phyloP scores from a whole-genome alignment of 1,284 basidiomycete genomes.

The Irpex rosettiformis region DNA sequence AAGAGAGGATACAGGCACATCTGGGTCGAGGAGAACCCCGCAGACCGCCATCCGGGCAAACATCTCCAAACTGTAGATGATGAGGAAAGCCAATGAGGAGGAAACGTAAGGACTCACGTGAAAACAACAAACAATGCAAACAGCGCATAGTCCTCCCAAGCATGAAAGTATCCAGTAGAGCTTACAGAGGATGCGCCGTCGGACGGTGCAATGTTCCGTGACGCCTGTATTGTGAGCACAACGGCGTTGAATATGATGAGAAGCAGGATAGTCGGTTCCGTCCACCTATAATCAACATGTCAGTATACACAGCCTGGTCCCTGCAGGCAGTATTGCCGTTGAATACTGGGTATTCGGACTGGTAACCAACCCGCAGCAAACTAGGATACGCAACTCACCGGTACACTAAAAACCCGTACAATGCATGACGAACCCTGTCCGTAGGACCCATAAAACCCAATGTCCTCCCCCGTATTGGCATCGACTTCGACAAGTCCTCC shows the following conservation, averaged over 20 bases:
- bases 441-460: constrained; percentile 75
- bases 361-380: too few species aligned
- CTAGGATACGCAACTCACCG: constrained; percentile 46
- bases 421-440: constrained; percentile 56
- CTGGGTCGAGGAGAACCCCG: constrained; percentile 89
- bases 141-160: constrained; percentile 85
- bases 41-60: constrained; percentile 89
- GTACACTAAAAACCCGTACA: constrained; percentile 69
- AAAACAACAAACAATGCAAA: constrained; percentile 85
- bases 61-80: constrained; percentile 67
- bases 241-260: constrained; percentile 86
- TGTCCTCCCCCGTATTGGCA: constrained; percentile 76
- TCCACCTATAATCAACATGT: constrained; percentile 55
- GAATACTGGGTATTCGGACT: too few species aligned
- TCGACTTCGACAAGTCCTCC: constrained; percentile 41
- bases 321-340: background rate
- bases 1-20: constrained; percentile 55
- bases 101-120: constrained; percentile 56
- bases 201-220: constrained; percentile 47
- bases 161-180: constrained; percentile 73
- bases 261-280: constrained; percentile 82
- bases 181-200: constrained; percentile 39
- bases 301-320: background rate
- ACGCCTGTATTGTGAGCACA: constrained; percentile 81
- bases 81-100: background rate